Evolutionary conservation across 495 filamentous ascomycete species (phyloP).

Genomic region (Penicillium pancosmium): DNA sequence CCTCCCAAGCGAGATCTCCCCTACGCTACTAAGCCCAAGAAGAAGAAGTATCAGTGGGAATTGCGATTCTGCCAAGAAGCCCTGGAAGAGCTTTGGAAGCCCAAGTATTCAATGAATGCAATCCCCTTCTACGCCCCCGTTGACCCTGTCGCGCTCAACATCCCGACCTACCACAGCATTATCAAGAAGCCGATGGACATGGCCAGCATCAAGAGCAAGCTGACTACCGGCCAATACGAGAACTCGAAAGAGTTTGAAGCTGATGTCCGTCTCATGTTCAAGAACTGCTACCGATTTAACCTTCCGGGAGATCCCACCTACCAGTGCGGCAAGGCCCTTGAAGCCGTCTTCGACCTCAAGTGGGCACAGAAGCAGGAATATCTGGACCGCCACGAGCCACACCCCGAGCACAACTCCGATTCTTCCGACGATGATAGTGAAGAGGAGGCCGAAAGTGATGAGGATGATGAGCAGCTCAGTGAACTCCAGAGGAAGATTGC

Average conservation of each 20-base stretch:
- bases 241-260: slow-evolving; percentile 81
- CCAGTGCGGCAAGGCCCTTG: slow-evolving; percentile 66
- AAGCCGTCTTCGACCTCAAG: slow-evolving; percentile 71
- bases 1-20: slow-evolving; percentile 87
- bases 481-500: slow-evolving; percentile 69
- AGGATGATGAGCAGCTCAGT: slow-evolving; percentile 68
- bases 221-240: slow-evolving; percentile 79
- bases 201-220: slow-evolving; percentile 71
- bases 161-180: slow-evolving; percentile 88
- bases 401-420: slow-evolving; percentile 54
- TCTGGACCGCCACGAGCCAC: slow-evolving; percentile 72
- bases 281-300: slow-evolving; percentile 93
- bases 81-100: slow-evolving; percentile 74
- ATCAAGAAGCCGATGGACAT: slow-evolving; percentile 98
- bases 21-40: slow-evolving; percentile 81
- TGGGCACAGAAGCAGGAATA: slow-evolving; percentile 75
- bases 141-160: slow-evolving; percentile 92
- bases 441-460: slow-evolving; percentile 63
- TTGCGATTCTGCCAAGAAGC: slow-evolving; percentile 87
- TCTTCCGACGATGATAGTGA: slow-evolving; percentile 66
- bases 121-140: slow-evolving; percentile 78
- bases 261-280: slow-evolving; percentile 81
- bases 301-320: slow-evolving; percentile 74
- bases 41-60: slow-evolving; percentile 90
- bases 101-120: slow-evolving; percentile 65